Conservation (phyloP, 306 rosid species). For the Purshia tridentata region DNA sequence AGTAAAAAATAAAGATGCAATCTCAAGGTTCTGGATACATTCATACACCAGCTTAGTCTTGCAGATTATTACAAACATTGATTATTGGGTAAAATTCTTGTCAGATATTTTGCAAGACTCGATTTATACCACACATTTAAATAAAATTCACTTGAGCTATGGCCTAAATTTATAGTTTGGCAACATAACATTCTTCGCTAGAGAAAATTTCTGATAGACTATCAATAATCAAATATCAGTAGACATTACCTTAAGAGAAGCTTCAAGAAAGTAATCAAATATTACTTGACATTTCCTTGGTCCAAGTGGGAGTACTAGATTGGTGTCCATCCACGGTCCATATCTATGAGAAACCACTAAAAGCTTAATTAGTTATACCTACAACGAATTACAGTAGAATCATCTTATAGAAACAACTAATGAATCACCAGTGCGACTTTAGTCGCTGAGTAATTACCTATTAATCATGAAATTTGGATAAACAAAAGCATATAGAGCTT, state of each 20-base stretch:
- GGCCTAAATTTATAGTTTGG: too few relatives aligned
- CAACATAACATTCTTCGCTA: too few relatives aligned
- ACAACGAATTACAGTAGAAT: conserved; percentile 20
- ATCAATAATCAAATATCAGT: conserved; percentile 9
- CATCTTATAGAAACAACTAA: conserved; percentile 3
- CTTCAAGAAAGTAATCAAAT: conserved; percentile 83
- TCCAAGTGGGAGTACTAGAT: conserved; percentile 88
- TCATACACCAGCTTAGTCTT: too few relatives aligned
- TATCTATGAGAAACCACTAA: conserved; percentile 48
- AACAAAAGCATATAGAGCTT: conserved; percentile 71
- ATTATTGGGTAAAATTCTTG: too few relatives aligned
- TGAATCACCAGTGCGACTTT: neutral
- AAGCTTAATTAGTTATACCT: conserved; percentile 9
- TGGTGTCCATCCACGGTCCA: conserved; percentile 99
- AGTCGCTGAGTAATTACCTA: conserved; percentile 47
- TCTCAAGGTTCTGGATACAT: too few relatives aligned
- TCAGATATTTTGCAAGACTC: too few relatives aligned
- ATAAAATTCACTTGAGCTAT: too few relatives aligned
- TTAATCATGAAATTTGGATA: conserved; percentile 96
- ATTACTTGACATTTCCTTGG: conserved; percentile 67
- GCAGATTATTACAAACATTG: too few relatives aligned
- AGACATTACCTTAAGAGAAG: conserved; percentile 62
- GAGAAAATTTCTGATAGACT: neutral
- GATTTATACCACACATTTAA: too few relatives aligned
- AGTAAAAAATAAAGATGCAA: neutral